A percentile compares a stretch with the other conserved stretches of the same genome.
phyloP scores from a whole-genome alignment of 768 basidiomycete species.

The Daedalea quercina region DNA sequence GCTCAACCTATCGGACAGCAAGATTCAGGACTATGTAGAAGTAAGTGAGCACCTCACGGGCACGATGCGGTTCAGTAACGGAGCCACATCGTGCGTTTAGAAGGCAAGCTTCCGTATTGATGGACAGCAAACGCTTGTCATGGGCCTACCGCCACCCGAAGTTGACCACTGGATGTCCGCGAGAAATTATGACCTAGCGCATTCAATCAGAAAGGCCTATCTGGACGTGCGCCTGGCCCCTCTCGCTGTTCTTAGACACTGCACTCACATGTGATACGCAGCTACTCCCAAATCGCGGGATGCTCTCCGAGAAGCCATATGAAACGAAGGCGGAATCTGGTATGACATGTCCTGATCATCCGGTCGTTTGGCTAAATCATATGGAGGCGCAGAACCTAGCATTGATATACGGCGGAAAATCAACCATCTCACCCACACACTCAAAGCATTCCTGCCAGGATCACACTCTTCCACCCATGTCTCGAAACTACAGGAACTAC shows the following conservation, averaged over 20 bases:
- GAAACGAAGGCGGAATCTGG: too few relatives aligned
- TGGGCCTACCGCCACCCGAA: constrained; percentile 37
- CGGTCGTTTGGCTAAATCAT: too few relatives aligned
- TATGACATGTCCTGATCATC: too few relatives aligned
- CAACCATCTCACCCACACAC: constrained; percentile 35
- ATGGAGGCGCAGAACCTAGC: constrained; percentile 12
- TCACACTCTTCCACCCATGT: constrained; percentile 25
- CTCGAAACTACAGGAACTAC: constrained; percentile 24
- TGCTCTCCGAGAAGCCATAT: constrained; percentile 16
- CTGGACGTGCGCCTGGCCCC: constrained; percentile 25
- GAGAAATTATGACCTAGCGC: constrained; percentile 38
- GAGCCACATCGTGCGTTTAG: constrained; percentile 15
- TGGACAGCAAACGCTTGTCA: constrained; percentile 32
- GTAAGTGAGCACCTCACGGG: constrained; percentile 18
- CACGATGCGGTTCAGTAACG: not conserved
- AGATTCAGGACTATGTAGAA: constrained; percentile 42
- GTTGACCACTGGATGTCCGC: constrained; percentile 28
- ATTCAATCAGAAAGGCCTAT: constrained; percentile 30
- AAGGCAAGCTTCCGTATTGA: constrained; percentile 36
- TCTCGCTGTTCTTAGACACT: too few relatives aligned
- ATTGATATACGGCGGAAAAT: constrained; percentile 32
- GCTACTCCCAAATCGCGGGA: constrained; percentile 38
- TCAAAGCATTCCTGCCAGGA: constrained; percentile 32
- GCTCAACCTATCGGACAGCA: constrained; percentile 29
- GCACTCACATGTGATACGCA: constrained; percentile 6